Evolutionary conservation across 2,329 filamentous ascomycete species (phyloP).

Genomic region (Aureobasidium sp.): DNA sequence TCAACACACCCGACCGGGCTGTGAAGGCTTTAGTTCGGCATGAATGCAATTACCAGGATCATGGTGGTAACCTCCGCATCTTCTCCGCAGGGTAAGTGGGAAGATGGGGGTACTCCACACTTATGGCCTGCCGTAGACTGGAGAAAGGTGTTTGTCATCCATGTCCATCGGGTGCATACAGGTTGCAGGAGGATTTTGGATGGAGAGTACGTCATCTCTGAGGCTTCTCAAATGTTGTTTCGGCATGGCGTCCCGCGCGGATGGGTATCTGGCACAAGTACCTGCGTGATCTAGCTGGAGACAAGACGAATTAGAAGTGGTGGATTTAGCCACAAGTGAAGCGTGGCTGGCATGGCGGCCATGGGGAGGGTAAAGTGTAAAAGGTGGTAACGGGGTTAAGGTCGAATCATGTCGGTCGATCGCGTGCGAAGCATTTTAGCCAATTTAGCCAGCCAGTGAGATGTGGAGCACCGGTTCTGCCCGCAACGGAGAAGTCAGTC

Average conservation of each 20-base stretch:
- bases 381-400: neutral
- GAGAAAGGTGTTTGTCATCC: neutral
- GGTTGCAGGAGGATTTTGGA: neutral
- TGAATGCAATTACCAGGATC: neutral
- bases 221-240: neutral
- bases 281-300: neutral
- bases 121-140: neutral
- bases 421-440: neutral
- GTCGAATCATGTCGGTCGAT: slow-evolving; percentile 1
- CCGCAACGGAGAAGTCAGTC: neutral
- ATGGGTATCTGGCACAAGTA: neutral
- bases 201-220: neutral
- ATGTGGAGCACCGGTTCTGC: neutral
- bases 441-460: slow-evolving; percentile 8
- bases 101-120: neutral
- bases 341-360: neutral
- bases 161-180: slow-evolving; percentile 4
- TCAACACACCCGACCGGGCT: slow-evolving; percentile 1
- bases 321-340: slow-evolving; percentile 8
- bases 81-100: slow-evolving; percentile 8
- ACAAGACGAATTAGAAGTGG: neutral
- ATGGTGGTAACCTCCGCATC: neutral
- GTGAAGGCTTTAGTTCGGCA: neutral
- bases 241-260: slow-evolving; percentile 1
- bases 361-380: slow-evolving; percentile 5